A percentile compares a stretch with the other conserved stretches of the same genome.
Evolutionary conservation across 805 yeast genomes (phyloP).

Genomic region (Sugiyamaella chiloensis): DNA sequence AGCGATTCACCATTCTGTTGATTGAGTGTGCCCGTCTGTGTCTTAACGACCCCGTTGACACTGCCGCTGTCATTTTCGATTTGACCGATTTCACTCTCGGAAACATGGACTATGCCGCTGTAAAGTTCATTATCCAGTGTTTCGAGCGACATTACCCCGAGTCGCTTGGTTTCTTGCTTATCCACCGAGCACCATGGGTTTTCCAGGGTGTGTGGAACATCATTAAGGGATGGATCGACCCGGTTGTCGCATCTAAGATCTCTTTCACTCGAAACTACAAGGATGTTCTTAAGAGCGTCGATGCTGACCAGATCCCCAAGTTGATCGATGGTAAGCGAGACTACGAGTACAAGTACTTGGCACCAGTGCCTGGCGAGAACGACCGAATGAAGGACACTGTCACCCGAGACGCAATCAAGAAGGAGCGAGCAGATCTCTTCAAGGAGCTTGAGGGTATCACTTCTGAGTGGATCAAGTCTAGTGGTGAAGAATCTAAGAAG

Average conservation of each 20-base stretch:
- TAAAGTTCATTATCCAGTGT: constrained; percentile 81
- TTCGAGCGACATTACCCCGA: constrained; percentile 98
- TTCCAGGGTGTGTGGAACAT: constrained; percentile 93
- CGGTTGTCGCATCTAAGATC: constrained; percentile 91
- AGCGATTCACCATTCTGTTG: constrained; percentile 66
- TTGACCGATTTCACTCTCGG: constrained; percentile 79
- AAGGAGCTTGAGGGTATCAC: constrained; percentile 62
- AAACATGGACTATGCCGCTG: constrained; percentile 91
- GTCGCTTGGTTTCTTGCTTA: constrained; percentile 74
- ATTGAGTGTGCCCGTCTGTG: constrained; percentile 82
- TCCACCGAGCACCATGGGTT: constrained; percentile 96
- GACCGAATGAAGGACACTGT: constrained; percentile 43
- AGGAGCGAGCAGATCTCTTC: constrained; percentile 54
- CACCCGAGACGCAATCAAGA: constrained; percentile 43
- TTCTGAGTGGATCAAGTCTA: constrained; percentile 64
- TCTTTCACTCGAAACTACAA: constrained; percentile 68
- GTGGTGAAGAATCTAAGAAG: constrained; percentile 48
- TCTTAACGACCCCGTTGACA: constrained; percentile 70
- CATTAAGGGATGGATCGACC: constrained; percentile 91
- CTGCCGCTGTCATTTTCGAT: constrained; percentile 82
- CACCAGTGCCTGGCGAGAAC: constrained; percentile 62
- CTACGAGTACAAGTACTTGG: constrained; percentile 55
- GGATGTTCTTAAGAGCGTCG: constrained; percentile 66
- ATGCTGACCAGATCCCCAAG: constrained; percentile 57
- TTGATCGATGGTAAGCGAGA: constrained; percentile 72